Base-by-base conservation (phyloP, 345 rosid genomes). In the Rhizophora mangle region DNA sequence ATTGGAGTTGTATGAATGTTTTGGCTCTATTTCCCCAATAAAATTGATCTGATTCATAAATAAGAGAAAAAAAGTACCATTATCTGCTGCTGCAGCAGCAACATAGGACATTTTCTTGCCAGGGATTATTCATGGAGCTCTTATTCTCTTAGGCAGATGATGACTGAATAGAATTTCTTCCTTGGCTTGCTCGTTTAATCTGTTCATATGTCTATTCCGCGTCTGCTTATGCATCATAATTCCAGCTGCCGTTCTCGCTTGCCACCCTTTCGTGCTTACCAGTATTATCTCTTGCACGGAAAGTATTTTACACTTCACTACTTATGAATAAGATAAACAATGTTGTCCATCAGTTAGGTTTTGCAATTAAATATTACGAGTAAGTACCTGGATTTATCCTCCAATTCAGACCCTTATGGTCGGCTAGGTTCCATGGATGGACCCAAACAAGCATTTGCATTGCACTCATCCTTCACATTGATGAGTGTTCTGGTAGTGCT, bases 371-470 rank as follows among this genome's bases (percentile, higher is more conserved):
- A 9, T 55, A 39, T 39, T 39, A 3, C 59, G 1, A n/a, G 24
- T 20, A 11, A 29, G 22, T 55, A 1, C 27, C 59, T 55, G 15
- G 59, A 16, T 55, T 55, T 26, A 55, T 21, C 59, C 15, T 55
- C 29, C 22, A 21, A 22, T 55, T 55, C 59, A 55, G 22, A 55
- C 59, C 29, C 27, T 55, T 22, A 9, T 13, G 29, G 6, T 55
- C 8, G 13, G 22, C 29, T 55, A 53, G 70, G 49, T 51, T 74
- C 68, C 64, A 67, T 68, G 51, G 30, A 55, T 49, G 34, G n/a
- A 57, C 30, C 47, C 56, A 67, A 59, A 55, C 49, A 68, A 57
- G 63, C 79, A 74, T 58, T 52, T 68, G 65, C 62, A 67, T 74
- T 69, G 62, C 61, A 13, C 61, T 60, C 51, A 15, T 54, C 51